A percentile compares a stretch with the other conserved stretches of the same genome.
Conservation (phyloP, 2,329 filamentous ascomycete species). For the Phialemoniopsis sp. region DNA sequence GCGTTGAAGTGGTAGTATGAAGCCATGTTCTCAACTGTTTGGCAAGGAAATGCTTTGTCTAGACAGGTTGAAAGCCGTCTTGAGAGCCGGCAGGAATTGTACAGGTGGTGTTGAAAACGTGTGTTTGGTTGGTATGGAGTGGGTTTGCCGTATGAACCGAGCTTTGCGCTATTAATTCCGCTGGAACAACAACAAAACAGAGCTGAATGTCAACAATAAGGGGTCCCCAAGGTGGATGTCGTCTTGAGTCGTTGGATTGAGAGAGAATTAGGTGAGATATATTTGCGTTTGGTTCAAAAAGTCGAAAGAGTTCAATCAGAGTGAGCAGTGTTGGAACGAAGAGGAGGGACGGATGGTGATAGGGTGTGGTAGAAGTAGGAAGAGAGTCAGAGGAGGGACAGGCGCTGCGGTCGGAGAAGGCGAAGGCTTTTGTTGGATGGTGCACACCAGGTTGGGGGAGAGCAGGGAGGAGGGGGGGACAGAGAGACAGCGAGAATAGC, state of each 20-base stretch:
- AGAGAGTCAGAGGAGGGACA: conserved; percentile 17
- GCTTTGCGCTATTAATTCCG: conserved; percentile 2
- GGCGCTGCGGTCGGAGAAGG: conserved; percentile 12
- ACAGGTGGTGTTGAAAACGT: not conserved
- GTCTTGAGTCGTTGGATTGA: too few relatives aligned
- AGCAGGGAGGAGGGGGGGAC: not conserved
- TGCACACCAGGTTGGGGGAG: conserved; percentile 2
- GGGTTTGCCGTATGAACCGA: not conserved
- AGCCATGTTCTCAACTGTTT: conserved; percentile 42
- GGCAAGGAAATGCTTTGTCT: conserved; percentile 4
- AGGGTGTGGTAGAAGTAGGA: conserved; percentile 17
- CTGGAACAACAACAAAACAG: not conserved
- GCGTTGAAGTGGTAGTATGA: conserved; percentile 60
- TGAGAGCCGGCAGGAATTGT: not conserved
- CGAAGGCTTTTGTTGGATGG: conserved; percentile 15
- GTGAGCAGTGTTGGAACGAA: not conserved
- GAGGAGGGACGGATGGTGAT: conserved; percentile 2
- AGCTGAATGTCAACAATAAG: too few relatives aligned
- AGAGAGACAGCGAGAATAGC: not conserved
- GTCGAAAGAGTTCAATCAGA: too few relatives aligned
- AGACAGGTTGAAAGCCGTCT: conserved; percentile 7
- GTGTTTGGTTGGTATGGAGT: not conserved
- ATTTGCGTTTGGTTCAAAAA: too few relatives aligned
- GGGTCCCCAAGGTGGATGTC: too few relatives aligned
- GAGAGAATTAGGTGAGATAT: too few relatives aligned